A percentile compares a stretch with the other conserved stretches of the same genome.
These are phyloP conservation scores for Mycotypha africana DNA, from an alignment of 371 early-diverging fungal species.

Conservation along the genomic window DNA sequence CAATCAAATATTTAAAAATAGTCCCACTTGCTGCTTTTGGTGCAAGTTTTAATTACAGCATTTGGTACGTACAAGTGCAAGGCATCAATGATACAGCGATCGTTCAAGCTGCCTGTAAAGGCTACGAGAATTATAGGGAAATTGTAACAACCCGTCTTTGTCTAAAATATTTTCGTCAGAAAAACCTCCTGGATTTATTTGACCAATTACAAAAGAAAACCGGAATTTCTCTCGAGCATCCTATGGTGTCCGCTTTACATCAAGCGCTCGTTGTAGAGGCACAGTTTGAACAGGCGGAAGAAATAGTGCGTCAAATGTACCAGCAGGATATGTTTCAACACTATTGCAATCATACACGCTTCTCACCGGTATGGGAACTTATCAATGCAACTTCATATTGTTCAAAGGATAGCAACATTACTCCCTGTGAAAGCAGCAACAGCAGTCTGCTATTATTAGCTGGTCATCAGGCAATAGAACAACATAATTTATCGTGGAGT, in stretches of 20 bases:
- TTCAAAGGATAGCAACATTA: no score
- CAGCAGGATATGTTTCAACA: slow-evolving; percentile 59
- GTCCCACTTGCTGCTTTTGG: slow-evolving; percentile 89
- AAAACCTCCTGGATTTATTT: slow-evolving; percentile 71
- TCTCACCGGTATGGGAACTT: slow-evolving; percentile 70
- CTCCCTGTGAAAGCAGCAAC: slow-evolving; percentile 19
- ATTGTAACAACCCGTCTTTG: slow-evolving; percentile 77
- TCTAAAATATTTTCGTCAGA: slow-evolving; percentile 85
- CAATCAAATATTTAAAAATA: slow-evolving; percentile 88
- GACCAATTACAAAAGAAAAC: slow-evolving; percentile 60
- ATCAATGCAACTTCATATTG: slow-evolving; percentile 29
- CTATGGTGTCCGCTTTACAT: slow-evolving; percentile 73
- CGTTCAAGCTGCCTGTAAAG: slow-evolving; percentile 55
- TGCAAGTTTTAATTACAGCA: slow-evolving; percentile 90
- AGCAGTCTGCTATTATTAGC: no score
- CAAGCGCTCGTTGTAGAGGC: slow-evolving; percentile 59
- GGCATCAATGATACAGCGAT: slow-evolving; percentile 68
- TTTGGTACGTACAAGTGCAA: slow-evolving; percentile 90
- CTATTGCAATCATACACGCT: slow-evolving; percentile 60
- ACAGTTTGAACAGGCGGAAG: slow-evolving; percentile 70
- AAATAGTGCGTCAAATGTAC: slow-evolving; percentile 55
- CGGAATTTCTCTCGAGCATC: slow-evolving; percentile 67
- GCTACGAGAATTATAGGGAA: slow-evolving; percentile 70
- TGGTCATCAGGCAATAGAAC: no score
- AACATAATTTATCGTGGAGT: no score